A percentile compares a stretch with the other conserved stretches of the same genome.
phyloP scores from a whole-genome alignment of 1,139 yeast genomes.

The Pichia sp. region DNA sequence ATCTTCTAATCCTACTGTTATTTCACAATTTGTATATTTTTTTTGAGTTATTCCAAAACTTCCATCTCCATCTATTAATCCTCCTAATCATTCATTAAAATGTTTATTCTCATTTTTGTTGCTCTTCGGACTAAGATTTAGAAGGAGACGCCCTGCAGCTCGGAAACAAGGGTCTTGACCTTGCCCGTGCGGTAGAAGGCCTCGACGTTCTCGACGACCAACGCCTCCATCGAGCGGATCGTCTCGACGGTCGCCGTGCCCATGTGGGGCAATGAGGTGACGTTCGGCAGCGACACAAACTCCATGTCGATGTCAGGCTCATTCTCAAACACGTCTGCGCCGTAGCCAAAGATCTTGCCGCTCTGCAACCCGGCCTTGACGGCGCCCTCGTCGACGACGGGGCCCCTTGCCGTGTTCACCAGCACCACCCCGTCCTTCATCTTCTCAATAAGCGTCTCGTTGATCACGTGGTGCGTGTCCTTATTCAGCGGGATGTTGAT shows the following conservation, averaged over 20 bases:
- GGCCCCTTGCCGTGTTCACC: conserved; percentile 64
- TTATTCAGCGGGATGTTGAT: conserved; percentile 59
- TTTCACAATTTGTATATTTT: no score
- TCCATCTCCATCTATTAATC: no score
- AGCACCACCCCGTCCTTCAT: conserved; percentile 66
- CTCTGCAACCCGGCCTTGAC: conserved; percentile 56
- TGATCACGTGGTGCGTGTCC: conserved; percentile 47
- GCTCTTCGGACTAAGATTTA: no score
- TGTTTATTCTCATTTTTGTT: no score
- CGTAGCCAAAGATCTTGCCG: conserved; percentile 70
- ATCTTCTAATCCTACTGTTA: no score
- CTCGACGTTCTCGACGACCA: conserved; percentile 43
- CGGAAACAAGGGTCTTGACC: conserved; percentile 52
- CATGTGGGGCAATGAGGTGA: conserved; percentile 71
- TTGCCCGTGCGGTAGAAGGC: conserved; percentile 51
- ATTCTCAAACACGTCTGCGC: conserved; percentile 79
- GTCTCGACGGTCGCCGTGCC: conserved; percentile 70
- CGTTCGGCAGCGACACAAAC: conserved; percentile 50
- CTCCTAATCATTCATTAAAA: no score
- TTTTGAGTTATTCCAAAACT: no score
- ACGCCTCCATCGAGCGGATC: conserved; percentile 48
- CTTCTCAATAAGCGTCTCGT: conserved; percentile 47
- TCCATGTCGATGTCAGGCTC: conserved; percentile 71
- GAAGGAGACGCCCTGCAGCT: conserved; percentile 4
- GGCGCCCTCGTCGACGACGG: conserved; percentile 50